phyloP scores from a whole-genome alignment of 495 filamentous ascomycete species.

The Astrocystis sublimbata region DNA sequence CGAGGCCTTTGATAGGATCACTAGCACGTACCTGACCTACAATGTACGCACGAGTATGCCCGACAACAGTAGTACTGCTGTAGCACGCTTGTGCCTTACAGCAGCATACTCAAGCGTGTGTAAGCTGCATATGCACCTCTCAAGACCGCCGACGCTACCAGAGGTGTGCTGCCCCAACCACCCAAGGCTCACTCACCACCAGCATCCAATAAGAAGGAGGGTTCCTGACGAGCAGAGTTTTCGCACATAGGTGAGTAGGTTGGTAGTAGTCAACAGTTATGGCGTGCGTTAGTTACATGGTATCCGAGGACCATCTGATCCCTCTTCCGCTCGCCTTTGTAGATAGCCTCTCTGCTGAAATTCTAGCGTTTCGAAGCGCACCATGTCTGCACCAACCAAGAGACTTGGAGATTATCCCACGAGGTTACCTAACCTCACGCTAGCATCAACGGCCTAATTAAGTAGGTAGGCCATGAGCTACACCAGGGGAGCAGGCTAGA shows the following conservation, averaged over 20 bases:
- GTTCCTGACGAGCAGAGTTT: too few species aligned
- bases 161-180: not conserved
- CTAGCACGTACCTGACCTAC: too few species aligned
- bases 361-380: not conserved
- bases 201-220: too few species aligned
- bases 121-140: not conserved
- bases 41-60: too few species aligned
- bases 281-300: too few species aligned
- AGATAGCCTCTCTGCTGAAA: not conserved
- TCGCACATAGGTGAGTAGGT: too few species aligned
- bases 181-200: too few species aligned
- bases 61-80: not conserved
- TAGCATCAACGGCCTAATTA: not conserved
- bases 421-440: not conserved
- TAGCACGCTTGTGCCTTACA: not conserved
- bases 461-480: not conserved
- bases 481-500: too few species aligned
- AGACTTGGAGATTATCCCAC: not conserved
- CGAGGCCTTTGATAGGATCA: too few species aligned
- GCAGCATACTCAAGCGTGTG: not conserved
- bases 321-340: too few species aligned
- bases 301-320: too few species aligned
- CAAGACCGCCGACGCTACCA: not conserved
- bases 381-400: constrained; percentile 6
- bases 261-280: too few species aligned